Percentiles rank a stretch among this genome's conserved stretches.
These are phyloP conservation scores for Corynespora cassiicola DNA, from an alignment of 2,329 filamentous ascomycete species.

Conservation along the genomic window DNA sequence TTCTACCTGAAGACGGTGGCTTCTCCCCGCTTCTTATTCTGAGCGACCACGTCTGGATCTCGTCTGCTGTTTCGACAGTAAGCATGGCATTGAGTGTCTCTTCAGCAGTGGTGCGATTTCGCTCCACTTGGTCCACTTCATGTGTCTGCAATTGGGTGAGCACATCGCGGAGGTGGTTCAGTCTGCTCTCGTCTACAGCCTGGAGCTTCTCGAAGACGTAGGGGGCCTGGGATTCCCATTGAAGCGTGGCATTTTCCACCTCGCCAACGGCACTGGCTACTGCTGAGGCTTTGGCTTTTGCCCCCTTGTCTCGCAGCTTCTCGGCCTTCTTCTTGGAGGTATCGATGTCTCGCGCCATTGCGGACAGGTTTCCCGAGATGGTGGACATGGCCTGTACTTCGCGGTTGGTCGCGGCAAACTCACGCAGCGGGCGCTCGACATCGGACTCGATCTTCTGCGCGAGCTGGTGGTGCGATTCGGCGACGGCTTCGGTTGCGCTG, in stretches of 20 bases:
- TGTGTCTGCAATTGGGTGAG: conserved; percentile 93
- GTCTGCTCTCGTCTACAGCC: conserved; percentile 83
- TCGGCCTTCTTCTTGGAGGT: conserved; percentile 84
- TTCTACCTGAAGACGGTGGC: conserved; percentile 33
- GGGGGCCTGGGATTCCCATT: conserved; percentile 94
- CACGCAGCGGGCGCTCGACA: conserved; percentile 82
- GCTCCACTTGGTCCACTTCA: conserved; percentile 85
- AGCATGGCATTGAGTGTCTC: conserved; percentile 81
- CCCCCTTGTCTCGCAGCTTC: conserved; percentile 80
- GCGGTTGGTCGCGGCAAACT: conserved; percentile 72
- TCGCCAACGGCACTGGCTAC: conserved; percentile 75
- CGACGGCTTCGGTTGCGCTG: conserved; percentile 78
- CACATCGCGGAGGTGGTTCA: conserved; percentile 88
- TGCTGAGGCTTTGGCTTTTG: conserved; percentile 77
- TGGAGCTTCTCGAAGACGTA: conserved; percentile 95
- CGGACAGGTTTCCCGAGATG: conserved; percentile 80
- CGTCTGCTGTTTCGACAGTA: conserved; percentile 84
- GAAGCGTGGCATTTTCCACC: conserved; percentile 77
- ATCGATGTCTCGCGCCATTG: conserved; percentile 84
- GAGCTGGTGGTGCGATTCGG: conserved; percentile 81
- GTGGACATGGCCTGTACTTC: conserved; percentile 83
- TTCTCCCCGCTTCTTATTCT: conserved; percentile 49
- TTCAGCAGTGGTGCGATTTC: conserved; percentile 75
- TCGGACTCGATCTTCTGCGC: conserved; percentile 85
- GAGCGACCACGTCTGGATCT: conserved; percentile 77